phyloP scores from a whole-genome alignment of 768 basidiomycete genomes.

The Boletus insuetus region DNA sequence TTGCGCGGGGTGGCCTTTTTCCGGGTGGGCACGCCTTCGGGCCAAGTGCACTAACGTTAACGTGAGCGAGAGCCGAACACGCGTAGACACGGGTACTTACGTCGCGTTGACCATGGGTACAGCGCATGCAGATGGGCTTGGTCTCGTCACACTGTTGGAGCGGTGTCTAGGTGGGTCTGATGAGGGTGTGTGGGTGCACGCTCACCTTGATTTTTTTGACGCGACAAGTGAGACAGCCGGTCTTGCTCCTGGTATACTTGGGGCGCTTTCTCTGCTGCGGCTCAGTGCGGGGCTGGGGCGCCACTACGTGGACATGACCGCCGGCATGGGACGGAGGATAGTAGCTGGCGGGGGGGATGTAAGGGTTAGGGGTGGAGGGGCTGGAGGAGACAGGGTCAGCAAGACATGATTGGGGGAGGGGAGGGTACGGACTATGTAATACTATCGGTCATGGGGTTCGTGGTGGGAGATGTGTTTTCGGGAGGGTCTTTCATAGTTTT shows the following conservation, averaged over 20 bases:
- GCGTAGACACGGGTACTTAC: slow-evolving; percentile 38
- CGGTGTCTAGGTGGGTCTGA: background rate
- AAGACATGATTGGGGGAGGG: slow-evolving; percentile 1
- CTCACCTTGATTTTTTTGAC: slow-evolving; percentile 92
- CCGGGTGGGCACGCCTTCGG: slow-evolving; percentile 69
- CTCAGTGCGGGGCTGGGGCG: slow-evolving; percentile 48
- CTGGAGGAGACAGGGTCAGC: slow-evolving; percentile 21
- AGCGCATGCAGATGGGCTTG: slow-evolving; percentile 84
- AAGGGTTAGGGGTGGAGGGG: slow-evolving; percentile 38
- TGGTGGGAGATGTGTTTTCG: slow-evolving; percentile 38
- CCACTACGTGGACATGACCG: slow-evolving; percentile 46
- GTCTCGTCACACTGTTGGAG: slow-evolving; percentile 78
- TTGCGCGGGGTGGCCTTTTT: slow-evolving; percentile 62
- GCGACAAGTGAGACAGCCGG: slow-evolving; percentile 91
- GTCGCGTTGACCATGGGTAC: slow-evolving; percentile 81
- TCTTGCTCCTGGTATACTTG: slow-evolving; percentile 93
- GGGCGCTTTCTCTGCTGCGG: slow-evolving; percentile 72
- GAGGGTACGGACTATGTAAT: slow-evolving; percentile 51
- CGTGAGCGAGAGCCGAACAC: slow-evolving; percentile 12
- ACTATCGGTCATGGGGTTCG: slow-evolving; percentile 47
- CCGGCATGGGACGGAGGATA: slow-evolving; percentile 31
- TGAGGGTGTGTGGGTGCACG: slow-evolving; percentile 1
- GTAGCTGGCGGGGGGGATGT: slow-evolving; percentile 42
- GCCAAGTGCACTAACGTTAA: slow-evolving; percentile 70
- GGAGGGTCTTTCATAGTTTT: slow-evolving; percentile 46